These are phyloP conservation scores for Yueomyces sp. DNA, from an alignment of 805 yeast species.

Conservation along the genomic window DNA sequence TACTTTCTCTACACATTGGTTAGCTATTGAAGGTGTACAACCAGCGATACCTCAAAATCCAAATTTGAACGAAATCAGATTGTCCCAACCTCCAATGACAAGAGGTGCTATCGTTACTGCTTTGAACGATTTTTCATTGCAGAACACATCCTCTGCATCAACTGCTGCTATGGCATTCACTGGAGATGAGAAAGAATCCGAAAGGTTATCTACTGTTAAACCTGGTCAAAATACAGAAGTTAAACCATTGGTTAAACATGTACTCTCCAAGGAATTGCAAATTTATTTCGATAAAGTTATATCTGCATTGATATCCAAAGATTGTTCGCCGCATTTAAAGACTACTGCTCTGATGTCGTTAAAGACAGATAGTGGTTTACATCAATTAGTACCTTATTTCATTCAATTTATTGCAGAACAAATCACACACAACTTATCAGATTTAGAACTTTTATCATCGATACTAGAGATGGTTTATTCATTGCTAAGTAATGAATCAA, in stretches of 20 bases:
- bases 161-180: constrained; percentile 3
- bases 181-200: constrained; percentile 12
- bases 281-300: constrained; percentile 85
- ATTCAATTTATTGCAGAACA: constrained; percentile 95
- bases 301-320: constrained; percentile 54
- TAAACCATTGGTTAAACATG: constrained; percentile 89
- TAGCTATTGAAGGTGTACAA: constrained; percentile 97
- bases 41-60: constrained; percentile 98
- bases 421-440: constrained; percentile 72
- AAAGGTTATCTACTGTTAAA: constrained; percentile 21
- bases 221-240: constrained; percentile 40
- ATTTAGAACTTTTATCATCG: constrained; percentile 55
- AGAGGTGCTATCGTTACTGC: constrained; percentile 74
- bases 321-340: constrained; percentile 35
- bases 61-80: constrained; percentile 53
- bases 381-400: constrained; percentile 91
- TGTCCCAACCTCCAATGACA: constrained; percentile 54
- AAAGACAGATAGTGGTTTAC: constrained; percentile 87
- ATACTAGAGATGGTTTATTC: constrained; percentile 86
- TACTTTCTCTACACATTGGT: constrained; percentile 92
- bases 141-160: constrained; percentile 5
- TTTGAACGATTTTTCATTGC: constrained; percentile 35
- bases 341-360: constrained; percentile 77
- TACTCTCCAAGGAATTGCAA: constrained; percentile 85
- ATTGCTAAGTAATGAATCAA: constrained; percentile 64